A percentile compares a stretch with the other conserved stretches of the same genome.
phyloP scores from a whole-genome alignment of 805 yeast genomes.

The Kazachstania africana region DNA sequence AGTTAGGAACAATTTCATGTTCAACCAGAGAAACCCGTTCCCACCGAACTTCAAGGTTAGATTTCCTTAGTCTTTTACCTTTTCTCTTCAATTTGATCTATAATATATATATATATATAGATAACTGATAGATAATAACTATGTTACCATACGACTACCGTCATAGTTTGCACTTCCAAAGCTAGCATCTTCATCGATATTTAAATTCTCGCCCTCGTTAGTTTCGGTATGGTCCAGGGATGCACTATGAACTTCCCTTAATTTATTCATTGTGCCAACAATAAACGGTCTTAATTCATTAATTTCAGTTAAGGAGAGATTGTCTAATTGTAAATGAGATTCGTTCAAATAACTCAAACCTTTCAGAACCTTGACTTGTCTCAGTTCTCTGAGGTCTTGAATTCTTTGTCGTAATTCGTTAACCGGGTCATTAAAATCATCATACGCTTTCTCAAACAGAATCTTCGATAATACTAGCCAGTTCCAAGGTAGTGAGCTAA shows the following conservation, averaged over 20 bases:
- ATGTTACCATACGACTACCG: constrained; percentile 1
- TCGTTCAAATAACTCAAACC: constrained; percentile 75
- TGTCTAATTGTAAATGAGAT: constrained; percentile 70
- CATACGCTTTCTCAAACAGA: constrained; percentile 54
- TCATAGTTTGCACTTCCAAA: constrained; percentile 3
- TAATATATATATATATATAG: no score
- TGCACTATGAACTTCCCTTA: constrained; percentile 38
- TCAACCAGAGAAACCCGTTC: constrained; percentile 6
- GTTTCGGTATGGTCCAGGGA: constrained; percentile 1
- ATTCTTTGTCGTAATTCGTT: constrained; percentile 58
- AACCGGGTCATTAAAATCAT: constrained; percentile 66
- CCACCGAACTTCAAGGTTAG: constrained; percentile 5
- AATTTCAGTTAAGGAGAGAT: constrained; percentile 72
- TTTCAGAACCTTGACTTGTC: constrained; percentile 68
- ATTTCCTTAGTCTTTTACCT: neutral
- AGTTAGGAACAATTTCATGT: constrained; percentile 5
- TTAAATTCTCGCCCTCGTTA: constrained; percentile 1
- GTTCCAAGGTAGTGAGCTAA: constrained; percentile 68
- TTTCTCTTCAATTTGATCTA: neutral
- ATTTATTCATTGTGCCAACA: constrained; percentile 65
- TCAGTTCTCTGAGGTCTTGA: constrained; percentile 75
- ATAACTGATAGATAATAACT: no score
- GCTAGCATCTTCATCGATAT: constrained; percentile 3
- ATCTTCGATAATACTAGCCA: constrained; percentile 80
- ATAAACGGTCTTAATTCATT: constrained; percentile 82